Evolutionary conservation across 1,139 yeast genomes (phyloP), one percentile per base, ranked within the genome.

Genomic region (Pneumocystis murina): DNA sequence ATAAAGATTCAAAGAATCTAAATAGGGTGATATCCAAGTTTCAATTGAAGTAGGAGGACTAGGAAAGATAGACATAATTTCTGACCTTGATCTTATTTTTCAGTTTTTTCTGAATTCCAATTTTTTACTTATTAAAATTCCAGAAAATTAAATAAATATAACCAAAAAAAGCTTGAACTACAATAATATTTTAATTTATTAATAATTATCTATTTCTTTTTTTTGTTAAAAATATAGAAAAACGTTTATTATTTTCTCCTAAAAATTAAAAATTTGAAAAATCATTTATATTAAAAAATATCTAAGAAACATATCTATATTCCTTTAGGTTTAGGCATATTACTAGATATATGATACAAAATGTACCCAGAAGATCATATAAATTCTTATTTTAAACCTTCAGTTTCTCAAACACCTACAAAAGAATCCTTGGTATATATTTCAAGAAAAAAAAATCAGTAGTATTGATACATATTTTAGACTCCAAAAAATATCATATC

Each of bases 31-130:
- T 17, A 67, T 57, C 33, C 59, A 36, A 17, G 48, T 64, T 43
- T 62, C 61, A 60, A 67, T 61, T 12, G 60, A 61, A 8, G 60
- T 62, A 20, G 70, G 69, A 20, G 65, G 60, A 7, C 38, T 57
- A n/a, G 64, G 66, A 38, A 64, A 64, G 24, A 63, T 62, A 33
- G 64, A 61, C 20, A 36, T 62, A 65, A 64, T 64, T 48, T 48
- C 16, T 24, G n/a, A n/a, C 20, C 28, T 48, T 12, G 14, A 48
- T 10, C 28, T 48, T 48, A 12, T 24, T 48, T 8, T 48, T 48
- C 24, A 6, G 1, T 38, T 38, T 16, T 16, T 38, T 38, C 16
- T 14, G 10, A 38, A 3, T 38, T 38, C n/a, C 4, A 16, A 3
- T 38, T 12, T 36, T 38, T 14, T 38, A 38, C 10, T n/a, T 8